Conservation (phyloP, 306 rosid species). For the Spatholobus suberectus region DNA sequence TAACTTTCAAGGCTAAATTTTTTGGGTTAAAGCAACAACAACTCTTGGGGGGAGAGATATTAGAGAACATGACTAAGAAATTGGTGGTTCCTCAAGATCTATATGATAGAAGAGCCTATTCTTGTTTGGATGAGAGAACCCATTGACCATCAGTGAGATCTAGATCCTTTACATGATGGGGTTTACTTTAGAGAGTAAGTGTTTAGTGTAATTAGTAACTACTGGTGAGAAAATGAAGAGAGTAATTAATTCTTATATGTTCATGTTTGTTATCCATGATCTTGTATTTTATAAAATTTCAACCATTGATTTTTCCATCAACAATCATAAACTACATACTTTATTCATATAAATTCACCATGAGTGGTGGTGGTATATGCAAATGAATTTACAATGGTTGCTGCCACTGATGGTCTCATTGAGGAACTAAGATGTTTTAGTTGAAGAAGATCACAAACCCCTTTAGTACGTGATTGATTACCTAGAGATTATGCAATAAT, state of each 20-base stretch:
- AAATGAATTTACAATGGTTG: background rate
- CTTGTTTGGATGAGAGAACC: background rate
- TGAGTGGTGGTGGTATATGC: background rate
- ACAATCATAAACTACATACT: background rate
- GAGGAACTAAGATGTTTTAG: too few species aligned
- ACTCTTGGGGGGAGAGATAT: background rate
- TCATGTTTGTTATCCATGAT: background rate
- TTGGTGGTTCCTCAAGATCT: conserved; percentile 1
- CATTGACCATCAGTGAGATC: background rate
- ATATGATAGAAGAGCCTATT: background rate
- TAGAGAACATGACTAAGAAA: background rate
- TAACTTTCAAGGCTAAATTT: background rate
- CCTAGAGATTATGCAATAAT: too few species aligned
- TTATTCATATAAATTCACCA: background rate
- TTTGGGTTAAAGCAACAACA: background rate
- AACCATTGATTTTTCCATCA: background rate
- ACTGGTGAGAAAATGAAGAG: background rate
- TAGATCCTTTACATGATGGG: background rate
- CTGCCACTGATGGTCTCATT: background rate
- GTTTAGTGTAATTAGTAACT: background rate
- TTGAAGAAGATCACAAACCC: too few species aligned
- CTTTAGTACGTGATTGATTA: too few species aligned
- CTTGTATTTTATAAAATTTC: background rate
- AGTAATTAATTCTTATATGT: background rate
- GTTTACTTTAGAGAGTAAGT: background rate